These are phyloP conservation scores for Mallotus repandus DNA, from an alignment of 441 rosid species.

Conservation along the genomic window DNA sequence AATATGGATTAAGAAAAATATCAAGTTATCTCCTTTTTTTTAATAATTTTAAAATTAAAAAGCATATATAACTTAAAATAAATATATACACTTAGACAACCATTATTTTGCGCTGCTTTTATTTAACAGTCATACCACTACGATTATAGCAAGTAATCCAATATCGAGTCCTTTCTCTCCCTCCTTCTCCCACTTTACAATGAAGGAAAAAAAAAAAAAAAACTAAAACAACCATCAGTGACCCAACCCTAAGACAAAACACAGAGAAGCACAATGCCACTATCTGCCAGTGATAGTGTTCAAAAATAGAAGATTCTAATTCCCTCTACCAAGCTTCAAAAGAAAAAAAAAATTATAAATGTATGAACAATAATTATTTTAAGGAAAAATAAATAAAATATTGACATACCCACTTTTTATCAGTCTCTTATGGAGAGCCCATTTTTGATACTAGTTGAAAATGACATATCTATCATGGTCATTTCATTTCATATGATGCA, in stretches of 20 bases:
- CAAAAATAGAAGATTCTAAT: conserved; percentile 43
- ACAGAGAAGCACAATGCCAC: conserved; percentile 36
- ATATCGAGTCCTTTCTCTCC: too few relatives aligned
- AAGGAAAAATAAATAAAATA: background rate
- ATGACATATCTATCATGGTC: conserved; percentile 10
- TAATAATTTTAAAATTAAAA: too few relatives aligned
- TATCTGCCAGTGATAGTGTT: conserved; percentile 21
- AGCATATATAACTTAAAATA: too few relatives aligned
- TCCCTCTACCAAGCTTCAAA: conserved; percentile 15
- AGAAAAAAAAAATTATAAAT: background rate
- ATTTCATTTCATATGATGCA: conserved; percentile 3
- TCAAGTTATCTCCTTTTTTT: too few relatives aligned
- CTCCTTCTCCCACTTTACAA: too few relatives aligned
- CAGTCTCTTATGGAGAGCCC: background rate
- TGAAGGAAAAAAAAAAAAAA: too few relatives aligned
- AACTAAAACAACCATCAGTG: too few relatives aligned
- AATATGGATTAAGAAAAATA: too few relatives aligned
- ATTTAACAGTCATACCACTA: too few relatives aligned
- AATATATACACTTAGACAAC: too few relatives aligned
- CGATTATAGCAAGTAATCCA: too few relatives aligned
- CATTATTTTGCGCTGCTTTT: too few relatives aligned
- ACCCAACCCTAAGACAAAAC: background rate
- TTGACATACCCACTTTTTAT: background rate
- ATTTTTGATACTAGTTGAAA: conserved; percentile 10
- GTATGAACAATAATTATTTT: background rate